Conservation (phyloP, 2,329 filamentous ascomycete species). For the Epichloe uncinata region DNA sequence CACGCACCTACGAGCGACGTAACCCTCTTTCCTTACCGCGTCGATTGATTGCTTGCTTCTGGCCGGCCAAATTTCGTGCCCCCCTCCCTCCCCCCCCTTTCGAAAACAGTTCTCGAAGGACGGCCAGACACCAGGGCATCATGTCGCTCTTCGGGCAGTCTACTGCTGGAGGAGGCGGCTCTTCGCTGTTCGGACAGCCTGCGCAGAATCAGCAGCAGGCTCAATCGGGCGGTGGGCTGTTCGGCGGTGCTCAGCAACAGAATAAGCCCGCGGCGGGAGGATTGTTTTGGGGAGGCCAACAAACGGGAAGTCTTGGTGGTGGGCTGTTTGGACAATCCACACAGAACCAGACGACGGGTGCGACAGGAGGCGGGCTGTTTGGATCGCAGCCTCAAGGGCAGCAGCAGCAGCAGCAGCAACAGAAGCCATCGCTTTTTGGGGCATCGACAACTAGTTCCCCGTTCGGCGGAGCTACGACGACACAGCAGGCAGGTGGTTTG, state of each 20-base stretch:
- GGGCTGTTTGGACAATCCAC: conserved; percentile 6
- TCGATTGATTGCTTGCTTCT: background rate
- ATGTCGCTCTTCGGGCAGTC: conserved; percentile 25
- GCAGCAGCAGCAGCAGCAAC: conserved; percentile 11
- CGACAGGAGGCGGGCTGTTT: conserved; percentile 10
- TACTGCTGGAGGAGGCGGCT: conserved; percentile 10
- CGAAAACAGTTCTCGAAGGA: background rate
- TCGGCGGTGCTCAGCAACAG: conserved; percentile 4
- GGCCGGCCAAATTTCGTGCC: too few relatives aligned
- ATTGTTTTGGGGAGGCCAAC: conserved; percentile 5
- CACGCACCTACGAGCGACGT: background rate
- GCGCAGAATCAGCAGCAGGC: conserved; percentile 2
- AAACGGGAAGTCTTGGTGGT: conserved; percentile 3
- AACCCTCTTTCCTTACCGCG: too few relatives aligned
- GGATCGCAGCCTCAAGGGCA: conserved; percentile 10
- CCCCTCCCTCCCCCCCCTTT: background rate
- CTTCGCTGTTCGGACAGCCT: conserved; percentile 17
- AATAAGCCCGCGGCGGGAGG: conserved; percentile 5
- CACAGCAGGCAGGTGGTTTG: background rate
- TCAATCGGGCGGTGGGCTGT: conserved; percentile 7
- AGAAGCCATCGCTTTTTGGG: conserved; percentile 21
- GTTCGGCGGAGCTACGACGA: conserved; percentile 6
- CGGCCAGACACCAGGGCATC: conserved; percentile 1
- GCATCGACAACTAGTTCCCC: conserved; percentile 9
- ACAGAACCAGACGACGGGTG: conserved; percentile 1